Conservation (phyloP, 2,329 filamentous ascomycete genomes). For the Leptosphaerulina australis region DNA sequence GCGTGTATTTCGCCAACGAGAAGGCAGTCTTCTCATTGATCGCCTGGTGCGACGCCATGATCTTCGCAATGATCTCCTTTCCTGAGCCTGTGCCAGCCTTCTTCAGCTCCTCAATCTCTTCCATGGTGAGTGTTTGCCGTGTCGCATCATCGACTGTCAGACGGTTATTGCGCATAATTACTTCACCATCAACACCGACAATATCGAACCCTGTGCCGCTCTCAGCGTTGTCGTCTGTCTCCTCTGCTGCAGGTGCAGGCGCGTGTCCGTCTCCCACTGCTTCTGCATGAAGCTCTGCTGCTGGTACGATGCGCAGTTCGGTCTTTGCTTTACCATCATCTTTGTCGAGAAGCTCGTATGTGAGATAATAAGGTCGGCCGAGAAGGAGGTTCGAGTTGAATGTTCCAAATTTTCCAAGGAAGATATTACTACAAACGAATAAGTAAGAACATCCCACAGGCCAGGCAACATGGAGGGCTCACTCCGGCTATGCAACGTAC, state of each 20-base stretch:
- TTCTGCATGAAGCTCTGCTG: slow-evolving; percentile 83
- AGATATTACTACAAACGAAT: slow-evolving; percentile 69
- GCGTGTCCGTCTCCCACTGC: slow-evolving; percentile 62
- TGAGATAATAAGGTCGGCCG: slow-evolving; percentile 88
- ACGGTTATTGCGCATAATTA: slow-evolving; percentile 66
- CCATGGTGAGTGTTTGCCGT: slow-evolving; percentile 75
- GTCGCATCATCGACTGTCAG: slow-evolving; percentile 67
- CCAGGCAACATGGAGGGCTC: slow-evolving; percentile 29
- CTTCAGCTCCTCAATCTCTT: slow-evolving; percentile 75
- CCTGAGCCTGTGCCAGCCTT: slow-evolving; percentile 77
- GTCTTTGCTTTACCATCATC: slow-evolving; percentile 67
- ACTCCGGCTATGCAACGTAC: slow-evolving; percentile 59
- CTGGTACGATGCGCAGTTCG: slow-evolving; percentile 76
- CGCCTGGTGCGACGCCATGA: slow-evolving; percentile 85
- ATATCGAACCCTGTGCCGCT: slow-evolving; percentile 52
- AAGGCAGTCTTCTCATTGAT: slow-evolving; percentile 95
- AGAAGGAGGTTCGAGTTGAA: slow-evolving; percentile 90
- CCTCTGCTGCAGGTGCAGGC: slow-evolving; percentile 49
- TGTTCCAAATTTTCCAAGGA: slow-evolving; percentile 88
- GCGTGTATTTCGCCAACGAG: slow-evolving; percentile 92
- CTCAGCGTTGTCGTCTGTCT: slow-evolving; percentile 41
- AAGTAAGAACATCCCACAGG: background rate
- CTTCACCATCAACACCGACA: slow-evolving; percentile 55
- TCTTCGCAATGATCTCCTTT: slow-evolving; percentile 88
- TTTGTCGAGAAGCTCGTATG: slow-evolving; percentile 83